Conservation (phyloP, 2,329 filamentous ascomycete species). For the Rhynchosporium agropyri region DNA sequence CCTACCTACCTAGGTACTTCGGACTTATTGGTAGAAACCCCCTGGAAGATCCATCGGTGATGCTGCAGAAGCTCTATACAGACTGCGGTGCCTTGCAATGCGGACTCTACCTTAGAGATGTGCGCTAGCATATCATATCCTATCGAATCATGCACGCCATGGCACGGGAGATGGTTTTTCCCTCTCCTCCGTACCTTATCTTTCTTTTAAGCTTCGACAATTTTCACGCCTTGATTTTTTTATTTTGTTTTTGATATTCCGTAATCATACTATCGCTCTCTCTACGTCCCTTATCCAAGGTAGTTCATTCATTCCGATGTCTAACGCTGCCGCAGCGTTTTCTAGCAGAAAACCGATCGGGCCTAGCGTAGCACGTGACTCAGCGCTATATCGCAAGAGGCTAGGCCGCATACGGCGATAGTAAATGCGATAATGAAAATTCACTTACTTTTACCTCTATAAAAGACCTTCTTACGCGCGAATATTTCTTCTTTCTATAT, state of each 20-base stretch:
- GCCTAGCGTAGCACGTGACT: too few relatives aligned
- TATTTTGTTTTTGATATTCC: too few relatives aligned
- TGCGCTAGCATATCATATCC: neutral
- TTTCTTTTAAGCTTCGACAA: neutral
- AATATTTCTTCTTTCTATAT: too few relatives aligned
- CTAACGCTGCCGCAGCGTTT: too few relatives aligned
- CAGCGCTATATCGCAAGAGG: too few relatives aligned
- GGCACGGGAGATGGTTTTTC: constrained; percentile 4
- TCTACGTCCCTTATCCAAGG: neutral
- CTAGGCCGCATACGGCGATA: too few relatives aligned
- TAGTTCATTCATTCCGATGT: neutral
- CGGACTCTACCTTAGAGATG: constrained; percentile 1
- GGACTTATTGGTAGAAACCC: neutral
- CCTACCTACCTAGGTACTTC: neutral
- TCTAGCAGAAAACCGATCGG: too few relatives aligned
- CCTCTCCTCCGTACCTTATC: neutral
- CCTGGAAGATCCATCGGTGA: constrained; percentile 8
- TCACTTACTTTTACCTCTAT: too few relatives aligned
- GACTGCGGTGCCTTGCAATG: neutral
- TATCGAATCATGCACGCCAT: neutral
- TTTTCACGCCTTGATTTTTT: neutral
- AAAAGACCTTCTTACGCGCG: too few relatives aligned
- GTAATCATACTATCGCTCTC: constrained; percentile 7
- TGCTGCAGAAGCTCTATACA: constrained; percentile 2
- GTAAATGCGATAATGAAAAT: too few relatives aligned